Evolutionary conservation across 805 yeast genomes (phyloP), one percentile per base, ranked within the genome.

Genomic region (Hanseniaspora lachancei): DNA sequence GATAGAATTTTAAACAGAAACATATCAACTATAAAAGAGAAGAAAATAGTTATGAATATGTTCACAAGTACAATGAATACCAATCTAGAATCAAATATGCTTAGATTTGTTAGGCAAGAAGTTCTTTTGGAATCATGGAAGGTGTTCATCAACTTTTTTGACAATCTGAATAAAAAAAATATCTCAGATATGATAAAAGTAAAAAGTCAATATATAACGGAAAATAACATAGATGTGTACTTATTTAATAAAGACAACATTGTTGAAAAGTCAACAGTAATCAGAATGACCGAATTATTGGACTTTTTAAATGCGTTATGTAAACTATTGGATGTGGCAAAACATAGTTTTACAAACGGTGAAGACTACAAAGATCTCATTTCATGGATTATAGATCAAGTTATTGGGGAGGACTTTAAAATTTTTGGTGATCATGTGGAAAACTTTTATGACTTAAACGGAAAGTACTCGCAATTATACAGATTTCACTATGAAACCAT

Each of bases 361-460:
- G 27, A 46, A 34, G 24, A 53, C 8, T 27, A 20, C 18, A 38
- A 8, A 9, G 35, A 18, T n/a, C 27, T 53, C 13, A 20, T 53
- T 15, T 29, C 34, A 23, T 53, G 56, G 56, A 18, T 53, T n/a
- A 15, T 53, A 18, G 56, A 38, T 9, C 41, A 46, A 20, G 35
- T 53, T 7, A 53, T 53, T 16, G 56, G 56, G 4, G 50, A 44
- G 9, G 56, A 53, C 18, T 36, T n/a, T 6, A 15, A 34, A 8
- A n/a, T 53, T 10, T 46, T 36, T 44, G 36, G 42, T 9, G 50
- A 53, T 15, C 20, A 38, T 24, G 27, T 38, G n/a, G 47, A 46
- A 44, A 53, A 44, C 24, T 53, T 53, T 24, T 53, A 38, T 32
- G 56, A 53, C 32, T 27, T 53, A 29, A 46, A 48, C 12, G 23